Evolutionary conservation across 163 green algal species (phyloP), one percentile per base, ranked within the genome.

Genomic region (Volvox carteri): DNA sequence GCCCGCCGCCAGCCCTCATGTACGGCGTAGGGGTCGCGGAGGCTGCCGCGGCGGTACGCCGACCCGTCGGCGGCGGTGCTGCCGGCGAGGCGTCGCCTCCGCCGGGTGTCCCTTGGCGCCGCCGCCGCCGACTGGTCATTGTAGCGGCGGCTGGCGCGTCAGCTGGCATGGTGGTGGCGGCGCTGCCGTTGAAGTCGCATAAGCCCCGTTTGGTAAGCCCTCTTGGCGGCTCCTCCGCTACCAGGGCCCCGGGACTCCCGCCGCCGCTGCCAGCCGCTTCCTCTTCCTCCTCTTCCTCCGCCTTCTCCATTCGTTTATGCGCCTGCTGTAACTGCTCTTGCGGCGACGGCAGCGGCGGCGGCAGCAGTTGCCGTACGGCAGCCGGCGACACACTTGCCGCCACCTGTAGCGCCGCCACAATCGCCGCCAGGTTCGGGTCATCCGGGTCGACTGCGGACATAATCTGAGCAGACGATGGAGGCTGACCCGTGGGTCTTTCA

Each of bases 401-500:
- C 8, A 75, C 58, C 58, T 62, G 6, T 19, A 86, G 78, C 54
- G 78, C 58, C 58, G 78, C 56, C 11, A 48, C 9, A 37, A 76
- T 58, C 6, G 58, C 39, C 6, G 78, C 4, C 23, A 60, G 12
- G 37, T 75, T 76, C 37, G 78, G 78, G 41, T 75, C 78, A 4
- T 86, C 25, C 23, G 54, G 78, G 16, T 75, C 58, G 1, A 76
- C 6, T 1, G 28, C 41, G 18, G 39, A n/a, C 54, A 76, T 80
- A 4, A 80, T 46, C 16, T 50, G 73, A 1, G 4, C 6, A 33
- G 37, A 37, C 1, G n/a, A n/a, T n/a, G n/a, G n/a, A n/a, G 65
- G 30, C 65, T 48, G 65, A 42, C 65, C 65, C 65, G 30, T 74
- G 62, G 62, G 62, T 74, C 62, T 19, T 23, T 67, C n/a, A n/a